Base-by-base conservation (phyloP, 768 basidiomycete genomes). In the Nidula microcarpa region DNA sequence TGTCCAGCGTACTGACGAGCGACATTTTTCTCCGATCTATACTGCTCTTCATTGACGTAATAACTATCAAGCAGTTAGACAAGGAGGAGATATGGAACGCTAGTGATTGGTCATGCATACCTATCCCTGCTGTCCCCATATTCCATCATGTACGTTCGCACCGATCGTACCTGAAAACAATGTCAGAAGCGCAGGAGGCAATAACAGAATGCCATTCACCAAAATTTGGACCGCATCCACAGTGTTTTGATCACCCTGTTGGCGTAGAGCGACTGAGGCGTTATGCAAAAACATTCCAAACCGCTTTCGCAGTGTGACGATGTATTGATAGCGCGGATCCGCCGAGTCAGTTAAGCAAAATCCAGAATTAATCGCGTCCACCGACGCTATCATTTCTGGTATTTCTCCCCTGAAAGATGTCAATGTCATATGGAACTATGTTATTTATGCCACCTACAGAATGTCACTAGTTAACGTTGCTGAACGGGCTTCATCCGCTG, bases 171-270 rank as follows among this genome's bases (percentile, higher is more conserved):
- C 86, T 89, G 56, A 33, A 45, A 47, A 23, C 4, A 55, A 50
- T 14, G 54, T 49, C 18, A 54, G 23, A 17, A 30, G 41, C 30
- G 34, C 36, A 44, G 11, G 30, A 5, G 18, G 7, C 6, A 35
- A 14, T 33, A 11, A 33, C 8, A 7, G 33, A 16, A 51, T 33
- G 32, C 16, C 13, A 69, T 81, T 52, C 58, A 88, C 89, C 53
- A 91, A 72, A 64, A 83, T 80, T 57, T 87, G 80, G 14, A 92
- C 87, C 5, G 87, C 85, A 67, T 94, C 92, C 6, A 94, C 82
- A 2, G 85, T 87, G 57, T 87, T 89, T 67, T 89, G 86, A 61
- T 88, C 86, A 5, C 89, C 89, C 66, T 90, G 89, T 55, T 81
- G 77, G 35, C 79, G 79, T 57, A 92, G 67, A 14, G 81, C 79